Base-by-base conservation (phyloP, 306 rosid genomes). In the Leucaena leucocephala region DNA sequence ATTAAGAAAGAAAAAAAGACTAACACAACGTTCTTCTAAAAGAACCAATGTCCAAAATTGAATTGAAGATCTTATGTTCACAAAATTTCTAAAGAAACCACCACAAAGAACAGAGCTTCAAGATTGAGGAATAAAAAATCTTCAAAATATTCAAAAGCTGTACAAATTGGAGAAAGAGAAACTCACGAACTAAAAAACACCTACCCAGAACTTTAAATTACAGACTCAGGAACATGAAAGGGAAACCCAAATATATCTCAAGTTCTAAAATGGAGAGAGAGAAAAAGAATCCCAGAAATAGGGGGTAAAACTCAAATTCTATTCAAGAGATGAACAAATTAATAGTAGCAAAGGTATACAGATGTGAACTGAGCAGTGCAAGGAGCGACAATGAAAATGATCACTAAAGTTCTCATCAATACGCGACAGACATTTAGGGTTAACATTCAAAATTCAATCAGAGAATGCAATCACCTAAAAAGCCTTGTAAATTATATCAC, bases 331-430 rank as follows among this genome's bases (percentile, higher is more conserved):
- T 64, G 64, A 71, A 65, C 67, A 21, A 71, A 58, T 17, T 81
- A 40, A 81, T n/a, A 78, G 63, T 12, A 43, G 79, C 75, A 76
- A 80, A 80, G 81, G 81, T 71, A 3, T 48, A 42, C 68, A 71
- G 79, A 81, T 17, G 58, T 17, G n/a, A n/a, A n/a, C n/a, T n/a
- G n/a, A n/a, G n/a, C n/a, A n/a, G n/a, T n/a, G n/a, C n/a, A n/a
- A n/a, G n/a, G n/a, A n/a, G n/a, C n/a, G n/a, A n/a, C n/a, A n/a
- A n/a, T n/a, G n/a, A n/a, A n/a, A n/a, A n/a, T n/a, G n/a, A n/a
- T n/a, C n/a, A n/a, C n/a, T n/a, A n/a, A n/a, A n/a, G n/a, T n/a
- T n/a, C n/a, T n/a, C n/a, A n/a, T n/a, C n/a, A n/a, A n/a, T n/a
- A n/a, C n/a, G n/a, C n/a, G n/a, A n/a, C n/a, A n/a, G n/a, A n/a